Evolutionary conservation across 768 basidiomycete species (phyloP).

Genomic region (Mrakia frigida): DNA sequence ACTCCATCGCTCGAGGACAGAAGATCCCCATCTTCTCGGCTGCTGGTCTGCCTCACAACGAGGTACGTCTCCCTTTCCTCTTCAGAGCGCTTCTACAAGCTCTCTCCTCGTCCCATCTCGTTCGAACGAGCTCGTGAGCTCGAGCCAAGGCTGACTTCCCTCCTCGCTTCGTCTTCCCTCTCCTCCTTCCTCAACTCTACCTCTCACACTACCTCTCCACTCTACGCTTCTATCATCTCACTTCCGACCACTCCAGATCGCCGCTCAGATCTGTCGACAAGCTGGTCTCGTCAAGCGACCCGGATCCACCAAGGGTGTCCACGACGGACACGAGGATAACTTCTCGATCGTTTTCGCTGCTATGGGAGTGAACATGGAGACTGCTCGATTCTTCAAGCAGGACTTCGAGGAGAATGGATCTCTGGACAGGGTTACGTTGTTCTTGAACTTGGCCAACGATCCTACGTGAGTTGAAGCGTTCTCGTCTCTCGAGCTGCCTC

Average conservation of each 20-base stretch:
- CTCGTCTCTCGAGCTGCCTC: background rate
- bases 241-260: constrained; percentile 61
- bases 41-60: constrained; percentile 96
- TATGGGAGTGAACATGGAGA: constrained; percentile 99
- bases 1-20: constrained; percentile 98
- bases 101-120: constrained; percentile 26
- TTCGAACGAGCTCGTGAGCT: background rate
- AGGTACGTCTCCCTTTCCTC: constrained; percentile 53
- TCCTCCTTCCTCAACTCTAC: constrained; percentile 5
- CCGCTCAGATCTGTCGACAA: constrained; percentile 99
- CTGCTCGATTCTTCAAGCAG: constrained; percentile 98
- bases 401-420: constrained; percentile 99
- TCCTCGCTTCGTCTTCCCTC: background rate
- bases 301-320: constrained; percentile 76
- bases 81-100: constrained; percentile 18
- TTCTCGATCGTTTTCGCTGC: constrained; percentile 99
- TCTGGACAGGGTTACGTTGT: constrained; percentile 93
- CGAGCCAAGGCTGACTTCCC: background rate
- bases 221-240: background rate
- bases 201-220: constrained; percentile 26
- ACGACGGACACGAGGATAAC: constrained; percentile 99
- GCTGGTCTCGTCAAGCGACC: constrained; percentile 94
- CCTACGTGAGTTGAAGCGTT: constrained; percentile 58
- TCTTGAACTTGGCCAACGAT: constrained; percentile 97
- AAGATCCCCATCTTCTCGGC: constrained; percentile 99